These are phyloP conservation scores for Mucor velutinosus DNA, from an alignment of 371 early-diverging fungal genomes.

Conservation along the genomic window DNA sequence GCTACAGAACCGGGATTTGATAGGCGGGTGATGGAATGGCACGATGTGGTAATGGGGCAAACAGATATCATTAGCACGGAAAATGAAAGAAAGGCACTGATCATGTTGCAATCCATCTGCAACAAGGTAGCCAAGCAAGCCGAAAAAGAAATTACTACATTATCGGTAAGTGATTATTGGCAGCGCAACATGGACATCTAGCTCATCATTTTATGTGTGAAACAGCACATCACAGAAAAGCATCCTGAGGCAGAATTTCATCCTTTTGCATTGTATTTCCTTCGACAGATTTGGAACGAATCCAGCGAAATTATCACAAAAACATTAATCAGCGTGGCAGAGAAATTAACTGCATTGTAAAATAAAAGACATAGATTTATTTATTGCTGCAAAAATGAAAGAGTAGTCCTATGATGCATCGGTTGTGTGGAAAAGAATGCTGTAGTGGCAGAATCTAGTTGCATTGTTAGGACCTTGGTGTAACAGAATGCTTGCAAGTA, in stretches of 20 bases:
- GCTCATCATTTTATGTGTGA: not conserved
- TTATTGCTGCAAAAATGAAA: too few species aligned
- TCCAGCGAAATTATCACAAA: conserved; percentile 17
- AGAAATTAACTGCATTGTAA: conserved; percentile 17
- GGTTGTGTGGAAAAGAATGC: too few species aligned
- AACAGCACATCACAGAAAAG: conserved; percentile 10
- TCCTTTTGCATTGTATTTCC: conserved; percentile 28
- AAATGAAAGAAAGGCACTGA: conserved; percentile 50
- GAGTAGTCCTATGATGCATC: too few species aligned
- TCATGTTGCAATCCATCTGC: conserved; percentile 42
- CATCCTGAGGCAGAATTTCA: conserved; percentile 22
- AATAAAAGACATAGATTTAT: not conserved
- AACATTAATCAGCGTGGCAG: conserved; percentile 12
- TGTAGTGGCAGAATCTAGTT: too few species aligned
- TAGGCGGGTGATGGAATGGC: conserved; percentile 52
- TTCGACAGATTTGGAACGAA: conserved; percentile 27
- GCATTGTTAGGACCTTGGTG: too few species aligned
- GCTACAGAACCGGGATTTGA: conserved; percentile 34
- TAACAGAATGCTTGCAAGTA: too few species aligned
- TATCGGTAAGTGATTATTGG: conserved; percentile 21
- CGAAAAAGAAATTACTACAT: conserved; percentile 11
- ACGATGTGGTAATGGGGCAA: conserved; percentile 57
- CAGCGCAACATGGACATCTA: too few species aligned
- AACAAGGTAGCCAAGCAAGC: conserved; percentile 16
- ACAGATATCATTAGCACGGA: conserved; percentile 51